Evolutionary conservation across 768 basidiomycete genomes (phyloP).

Genomic region (Lactarius hengduanensis): DNA sequence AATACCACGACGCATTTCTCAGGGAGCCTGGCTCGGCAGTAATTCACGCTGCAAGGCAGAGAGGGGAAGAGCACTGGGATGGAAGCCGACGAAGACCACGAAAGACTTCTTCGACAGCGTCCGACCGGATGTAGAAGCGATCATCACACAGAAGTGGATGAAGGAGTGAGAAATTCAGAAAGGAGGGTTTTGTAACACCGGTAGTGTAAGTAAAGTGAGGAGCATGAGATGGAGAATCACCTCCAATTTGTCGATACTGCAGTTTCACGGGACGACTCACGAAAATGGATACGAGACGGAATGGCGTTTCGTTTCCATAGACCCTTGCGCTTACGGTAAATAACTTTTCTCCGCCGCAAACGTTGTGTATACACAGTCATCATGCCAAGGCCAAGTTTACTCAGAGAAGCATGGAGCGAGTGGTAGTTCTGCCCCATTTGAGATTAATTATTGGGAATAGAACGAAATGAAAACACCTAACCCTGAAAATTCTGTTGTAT

Average conservation of each 20-base stretch:
- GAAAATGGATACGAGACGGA: background rate
- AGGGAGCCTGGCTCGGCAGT: conserved; percentile 27
- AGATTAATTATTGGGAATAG: background rate
- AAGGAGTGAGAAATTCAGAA: background rate
- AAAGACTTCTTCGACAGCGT: conserved; percentile 52
- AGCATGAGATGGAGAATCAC: background rate
- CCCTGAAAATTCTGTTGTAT: background rate
- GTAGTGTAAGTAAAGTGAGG: background rate
- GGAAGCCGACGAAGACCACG: conserved; percentile 50
- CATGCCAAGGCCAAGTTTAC: too few relatives aligned
- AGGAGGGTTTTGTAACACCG: background rate
- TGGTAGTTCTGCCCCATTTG: background rate
- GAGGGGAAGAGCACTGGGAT: conserved; percentile 46
- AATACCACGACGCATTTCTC: background rate
- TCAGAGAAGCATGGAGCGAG: background rate
- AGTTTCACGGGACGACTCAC: background rate
- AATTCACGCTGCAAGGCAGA: conserved; percentile 48
- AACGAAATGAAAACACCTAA: background rate
- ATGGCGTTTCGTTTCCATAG: background rate
- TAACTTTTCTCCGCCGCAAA: background rate
- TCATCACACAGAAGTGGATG: conserved; percentile 15
- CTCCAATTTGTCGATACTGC: background rate
- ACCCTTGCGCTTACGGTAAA: background rate
- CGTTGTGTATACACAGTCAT: background rate
- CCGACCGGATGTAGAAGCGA: conserved; percentile 43